Evolutionary conservation across 352 stramenopile species (phyloP), one percentile per base, ranked within the genome.

Genomic region (Pythium oligandrum): DNA sequence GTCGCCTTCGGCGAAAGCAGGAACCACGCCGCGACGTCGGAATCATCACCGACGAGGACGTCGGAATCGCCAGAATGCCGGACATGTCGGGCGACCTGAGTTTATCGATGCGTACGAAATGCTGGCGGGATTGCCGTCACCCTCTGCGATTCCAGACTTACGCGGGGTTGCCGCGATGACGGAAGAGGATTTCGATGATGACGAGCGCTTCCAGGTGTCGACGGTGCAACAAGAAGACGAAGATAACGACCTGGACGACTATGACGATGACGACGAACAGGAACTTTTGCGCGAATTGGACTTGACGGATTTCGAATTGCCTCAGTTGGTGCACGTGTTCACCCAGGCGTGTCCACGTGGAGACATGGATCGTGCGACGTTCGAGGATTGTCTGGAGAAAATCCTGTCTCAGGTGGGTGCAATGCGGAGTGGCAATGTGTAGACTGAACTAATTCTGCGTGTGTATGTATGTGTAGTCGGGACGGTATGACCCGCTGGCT

Each of bases 241-340:
- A 31, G 42, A 59, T 38, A 2, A 51, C 10, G 45, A 51, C 12
- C 43, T 61, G 2, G 53, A 32, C 35, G 56, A 49, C 35, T 12
- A 12, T n/a, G 33, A 30, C 6, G 30, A 37, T 38, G 63, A 76
- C 0, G 66, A 73, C 1, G 72, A 75, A 3, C 66, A 78, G 5
- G 55, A 81, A 35, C 59, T 78, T 12, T 53, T 81, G 34, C 56
- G 72, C 10, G 78, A 86, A 38, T 64, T 92, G 11, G 83, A 93
- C 36, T 67, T 95, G 0, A 78, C 80, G 40, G 82, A 94, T 62
- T 95, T 93, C 68, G 81, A 89, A 61, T 51, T 95, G 39, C 77
- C 78, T 43, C 77, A 87, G 61, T 65, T 95, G 3, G 82, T 92
- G n/a, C 76, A 91, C 48, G 78, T 89, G 56, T 92, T 95, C 61